Percentiles rank a stretch among this genome's conserved stretches.
These are phyloP conservation scores for Plasmodium falciparum DNA, from an alignment of 169 alveolate genomes.

Conservation along the genomic window DNA sequence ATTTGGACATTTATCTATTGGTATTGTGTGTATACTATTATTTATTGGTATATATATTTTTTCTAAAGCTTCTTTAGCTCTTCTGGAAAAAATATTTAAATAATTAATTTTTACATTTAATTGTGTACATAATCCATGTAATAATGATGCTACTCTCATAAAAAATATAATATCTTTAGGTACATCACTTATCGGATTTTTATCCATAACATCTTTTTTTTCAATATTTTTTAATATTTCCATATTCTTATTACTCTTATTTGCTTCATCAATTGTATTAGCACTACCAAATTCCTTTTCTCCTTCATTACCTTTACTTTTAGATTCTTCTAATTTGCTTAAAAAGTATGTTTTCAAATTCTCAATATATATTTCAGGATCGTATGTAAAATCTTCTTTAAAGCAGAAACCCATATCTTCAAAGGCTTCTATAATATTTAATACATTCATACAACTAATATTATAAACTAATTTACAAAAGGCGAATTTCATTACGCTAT, in stretches of 20 bases:
- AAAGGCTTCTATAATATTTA: conserved; percentile 89
- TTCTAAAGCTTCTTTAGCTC: conserved; percentile 83
- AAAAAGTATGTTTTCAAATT: conserved; percentile 83
- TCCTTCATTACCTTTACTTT: conserved; percentile 32
- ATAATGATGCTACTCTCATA: conserved; percentile 87
- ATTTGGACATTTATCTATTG: conserved; percentile 62
- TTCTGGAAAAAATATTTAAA: conserved; percentile 83
- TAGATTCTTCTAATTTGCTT: conserved; percentile 76
- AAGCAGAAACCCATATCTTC: conserved; percentile 90
- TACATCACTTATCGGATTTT: conserved; percentile 87
- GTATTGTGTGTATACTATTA: conserved; percentile 40
- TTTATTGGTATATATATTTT: conserved; percentile 51
- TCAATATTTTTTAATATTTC: conserved; percentile 49
- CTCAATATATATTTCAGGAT: conserved; percentile 90
- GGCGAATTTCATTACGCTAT: conserved; percentile 82
- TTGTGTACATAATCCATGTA: conserved; percentile 88
- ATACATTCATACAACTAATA: conserved; percentile 85
- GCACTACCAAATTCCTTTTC: conserved; percentile 9
- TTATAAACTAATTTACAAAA: conserved; percentile 86
- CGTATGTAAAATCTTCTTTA: conserved; percentile 81
- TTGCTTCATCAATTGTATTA: background rate
- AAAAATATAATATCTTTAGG: conserved; percentile 88
- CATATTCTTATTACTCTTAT: conserved; percentile 19
- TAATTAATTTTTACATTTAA: conserved; percentile 85
- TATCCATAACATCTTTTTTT: conserved; percentile 57